Conservation (phyloP, 73 alveolate genomes). For the Paramecium octaurelia region DNA sequence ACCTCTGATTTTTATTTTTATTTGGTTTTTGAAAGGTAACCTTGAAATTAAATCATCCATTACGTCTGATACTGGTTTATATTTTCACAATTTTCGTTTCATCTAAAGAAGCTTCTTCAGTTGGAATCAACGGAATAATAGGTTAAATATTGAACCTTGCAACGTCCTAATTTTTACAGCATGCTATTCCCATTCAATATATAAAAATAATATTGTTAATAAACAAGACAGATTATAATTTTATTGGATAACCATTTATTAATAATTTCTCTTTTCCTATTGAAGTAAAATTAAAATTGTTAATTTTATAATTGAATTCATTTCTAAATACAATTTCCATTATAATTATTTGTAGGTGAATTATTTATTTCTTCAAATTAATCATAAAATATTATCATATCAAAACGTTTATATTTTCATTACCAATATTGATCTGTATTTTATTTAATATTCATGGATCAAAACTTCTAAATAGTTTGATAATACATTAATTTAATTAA, state of each 20-base stretch:
- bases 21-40: not conserved
- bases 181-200: not conserved
- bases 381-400: not conserved
- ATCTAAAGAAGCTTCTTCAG: not conserved
- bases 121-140: not conserved
- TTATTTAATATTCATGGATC: not conserved
- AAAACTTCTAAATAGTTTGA: not conserved
- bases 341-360: not conserved
- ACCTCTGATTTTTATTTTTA: not conserved
- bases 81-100: not conserved
- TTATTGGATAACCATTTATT: slow-evolving; percentile 16
- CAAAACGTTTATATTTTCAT: not conserved
- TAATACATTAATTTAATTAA: not conserved
- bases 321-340: slow-evolving; percentile 3
- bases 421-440: not conserved
- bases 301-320: slow-evolving; percentile 67
- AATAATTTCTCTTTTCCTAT: not conserved
- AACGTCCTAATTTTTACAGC: not conserved
- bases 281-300: slow-evolving; percentile 37
- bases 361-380: not conserved
- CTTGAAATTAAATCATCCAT: not conserved
- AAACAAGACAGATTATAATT: slow-evolving; percentile 18
- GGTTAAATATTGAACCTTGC: not conserved
- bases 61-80: not conserved
- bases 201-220: not conserved